Evolutionary conservation across 2,329 filamentous ascomycete genomes (phyloP), one percentile per base, ranked within the genome.

Genomic region (Bertia moriformis): DNA sequence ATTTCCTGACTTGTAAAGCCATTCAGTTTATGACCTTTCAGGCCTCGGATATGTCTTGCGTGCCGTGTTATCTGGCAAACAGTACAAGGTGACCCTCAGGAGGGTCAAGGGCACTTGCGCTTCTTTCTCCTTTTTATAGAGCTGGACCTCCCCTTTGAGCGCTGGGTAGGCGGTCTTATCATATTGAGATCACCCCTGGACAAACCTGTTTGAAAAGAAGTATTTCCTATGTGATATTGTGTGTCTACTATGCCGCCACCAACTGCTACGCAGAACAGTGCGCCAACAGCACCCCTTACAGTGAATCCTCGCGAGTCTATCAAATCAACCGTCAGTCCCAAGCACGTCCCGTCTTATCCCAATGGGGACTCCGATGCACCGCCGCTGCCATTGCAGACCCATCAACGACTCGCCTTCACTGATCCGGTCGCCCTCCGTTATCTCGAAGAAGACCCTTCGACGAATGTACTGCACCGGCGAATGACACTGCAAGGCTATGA

Each of bases 381-480:
- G 24, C 24, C 32, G 32, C 32, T 15, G 24, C 24, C 32, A 15
- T 15, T 15, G 15, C 32, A 35, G 7, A 15, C 10, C 15, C 32
- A 35, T 17, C 32, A 35, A 18, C 12, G 15, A 35, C 15, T 35
- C 32, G 32, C 17, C 12, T 35, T 35, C 15, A 35, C 32, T 7
- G 32, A 35, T 35, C 10, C 15, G 10, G 32, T 35, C 7, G 32
- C 32, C 15, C 15, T 35, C 7, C 32, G 32, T 10, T 77, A 78
- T 48, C 65, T 82, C 7, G 72, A 78, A 57, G 73, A 79, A 51
- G 76, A 81, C 43, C 60, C 69, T 2, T 69, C 66, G 1, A 75
- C 70, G 2, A 62, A 62, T 12, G 66, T 78, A 14, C 61, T 81
- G 17, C 65, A 71, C 38, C 67, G 70, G 33, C 63, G 69, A 18